Base-by-base conservation (phyloP, 2,329 filamentous ascomycete species). In the Harringtonia aguacate region DNA sequence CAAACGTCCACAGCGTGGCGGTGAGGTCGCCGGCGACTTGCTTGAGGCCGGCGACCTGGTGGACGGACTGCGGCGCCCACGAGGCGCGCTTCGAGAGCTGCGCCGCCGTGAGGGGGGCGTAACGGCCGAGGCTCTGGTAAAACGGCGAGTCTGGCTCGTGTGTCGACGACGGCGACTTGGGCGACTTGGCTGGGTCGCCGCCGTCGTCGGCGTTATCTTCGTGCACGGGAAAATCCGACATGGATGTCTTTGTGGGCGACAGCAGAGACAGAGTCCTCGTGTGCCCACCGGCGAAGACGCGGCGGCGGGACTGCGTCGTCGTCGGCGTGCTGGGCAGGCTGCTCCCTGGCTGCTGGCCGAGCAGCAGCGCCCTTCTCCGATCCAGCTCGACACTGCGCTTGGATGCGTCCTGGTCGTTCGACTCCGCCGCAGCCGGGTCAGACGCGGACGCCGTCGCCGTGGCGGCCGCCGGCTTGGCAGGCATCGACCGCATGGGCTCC, bases 21-120 rank as follows among this genome's bases (percentile, higher is more conserved):
- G 82, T 86, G 61, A 98, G 80, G 62, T 95, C 92, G 47, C 86
- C 84, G 15, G 89, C 85, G 62, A 95, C 81, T 61, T 92, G 86
- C 58, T 88, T 88, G 47, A 77, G 63, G 36, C 61, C 70, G 1
- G 51, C 54, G 13, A 64, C 57, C 13, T 63, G 65, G 34, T 66
- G 67, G 27, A 67, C 64, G 27, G 69, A 65, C 35, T 69, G 69
- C 35, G 75, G 72, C 24, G 75, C 69, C 75, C 75, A 79, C 2
- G 75, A 76, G 3, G 74, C 70, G n/a, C 75, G 71, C 57, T 79
- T 79, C 28, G 66, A 62, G 21, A 73, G 54, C 6, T 56, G 55
- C 27, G 61, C 57, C 9, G 66, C 60, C 30, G 62, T 62, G 50
- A 50, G 43, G 17, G 55, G 47, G 44, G 52, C 51, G 47, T 61